These are phyloP conservation scores for Colletotrichum sp. DNA, from an alignment of 2,329 filamentous ascomycete species.

Conservation along the genomic window DNA sequence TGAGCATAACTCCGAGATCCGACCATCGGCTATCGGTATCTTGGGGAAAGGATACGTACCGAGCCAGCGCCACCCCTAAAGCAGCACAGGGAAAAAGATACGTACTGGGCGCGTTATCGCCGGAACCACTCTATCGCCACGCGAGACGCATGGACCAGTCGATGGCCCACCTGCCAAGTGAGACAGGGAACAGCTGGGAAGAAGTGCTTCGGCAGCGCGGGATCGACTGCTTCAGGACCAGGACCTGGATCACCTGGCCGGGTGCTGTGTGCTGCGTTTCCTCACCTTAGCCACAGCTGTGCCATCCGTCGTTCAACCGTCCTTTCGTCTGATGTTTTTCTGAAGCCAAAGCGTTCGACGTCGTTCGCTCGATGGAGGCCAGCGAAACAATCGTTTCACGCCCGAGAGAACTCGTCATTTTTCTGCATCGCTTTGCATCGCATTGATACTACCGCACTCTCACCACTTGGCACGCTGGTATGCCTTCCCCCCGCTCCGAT, in stretches of 20 bases:
- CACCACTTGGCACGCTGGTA: conserved; percentile 1
- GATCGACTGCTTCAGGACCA: conserved; percentile 18
- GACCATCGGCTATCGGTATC: neutral
- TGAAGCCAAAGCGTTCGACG: conserved; percentile 5
- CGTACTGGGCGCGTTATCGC: neutral
- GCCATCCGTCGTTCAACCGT: neutral
- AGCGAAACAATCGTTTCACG: conserved; percentile 19
- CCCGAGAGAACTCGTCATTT: conserved; percentile 8
- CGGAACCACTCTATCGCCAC: neutral
- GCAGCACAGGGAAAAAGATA: neutral
- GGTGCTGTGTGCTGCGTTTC: neutral
- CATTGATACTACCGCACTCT: conserved; percentile 13
- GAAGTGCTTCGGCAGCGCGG: conserved; percentile 8
- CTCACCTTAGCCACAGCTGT: neutral
- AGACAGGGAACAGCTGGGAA: neutral
- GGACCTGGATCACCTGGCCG: conserved; percentile 2
- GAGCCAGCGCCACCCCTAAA: neutral
- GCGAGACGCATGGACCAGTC: conserved; percentile 5
- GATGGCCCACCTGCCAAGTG: conserved; percentile 3
- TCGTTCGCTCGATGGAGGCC: conserved; percentile 1
- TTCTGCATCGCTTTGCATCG: conserved; percentile 17
- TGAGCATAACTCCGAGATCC: neutral
- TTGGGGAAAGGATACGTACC: neutral
- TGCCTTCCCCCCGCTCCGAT: neutral
- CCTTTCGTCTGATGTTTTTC: conserved; percentile 11